phyloP scores from a whole-genome alignment of 768 basidiomycete species.

The Termitomyces sp. region DNA sequence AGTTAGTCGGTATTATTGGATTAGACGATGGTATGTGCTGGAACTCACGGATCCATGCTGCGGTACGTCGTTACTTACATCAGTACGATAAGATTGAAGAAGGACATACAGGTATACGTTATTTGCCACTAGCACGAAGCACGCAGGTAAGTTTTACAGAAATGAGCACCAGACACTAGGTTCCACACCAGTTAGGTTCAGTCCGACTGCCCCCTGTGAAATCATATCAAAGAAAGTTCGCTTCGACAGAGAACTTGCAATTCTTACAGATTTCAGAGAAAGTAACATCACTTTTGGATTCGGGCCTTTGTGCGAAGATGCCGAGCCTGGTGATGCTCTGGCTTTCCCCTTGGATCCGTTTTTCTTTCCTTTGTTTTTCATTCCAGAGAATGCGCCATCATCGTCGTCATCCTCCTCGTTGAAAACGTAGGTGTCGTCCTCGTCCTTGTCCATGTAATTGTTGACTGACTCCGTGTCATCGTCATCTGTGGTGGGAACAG shows the following conservation, averaged over 20 bases:
- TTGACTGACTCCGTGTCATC: slow-evolving; percentile 2
- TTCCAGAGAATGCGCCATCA: slow-evolving; percentile 16
- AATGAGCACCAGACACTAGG: background rate
- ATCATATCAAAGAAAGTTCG: background rate
- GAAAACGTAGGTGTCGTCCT: slow-evolving; percentile 25
- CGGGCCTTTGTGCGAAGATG: background rate
- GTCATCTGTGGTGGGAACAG: slow-evolving; percentile 46
- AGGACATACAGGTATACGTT: slow-evolving; percentile 65
- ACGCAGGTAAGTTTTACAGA: background rate
- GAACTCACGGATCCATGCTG: slow-evolving; percentile 80
- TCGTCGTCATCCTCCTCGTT: slow-evolving; percentile 24
- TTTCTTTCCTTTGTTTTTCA: slow-evolving; percentile 17
- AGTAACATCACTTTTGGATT: slow-evolving; percentile 83
- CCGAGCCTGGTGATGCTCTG: slow-evolving; percentile 18
- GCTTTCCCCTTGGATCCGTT: slow-evolving; percentile 27
- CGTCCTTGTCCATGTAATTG: slow-evolving; percentile 21
- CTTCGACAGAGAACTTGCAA: background rate
- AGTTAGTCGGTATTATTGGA: background rate
- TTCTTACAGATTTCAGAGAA: slow-evolving; percentile 65
- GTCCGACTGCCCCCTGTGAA: slow-evolving; percentile 66
- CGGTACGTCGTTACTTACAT: background rate
- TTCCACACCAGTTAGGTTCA: slow-evolving; percentile 66
- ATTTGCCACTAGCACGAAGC: slow-evolving; percentile 55
- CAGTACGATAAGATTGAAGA: background rate
- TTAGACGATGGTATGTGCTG: background rate